These are phyloP conservation scores for Metschnikowia aberdeeniae DNA, from an alignment of 805 yeast species.

Conservation along the genomic window DNA sequence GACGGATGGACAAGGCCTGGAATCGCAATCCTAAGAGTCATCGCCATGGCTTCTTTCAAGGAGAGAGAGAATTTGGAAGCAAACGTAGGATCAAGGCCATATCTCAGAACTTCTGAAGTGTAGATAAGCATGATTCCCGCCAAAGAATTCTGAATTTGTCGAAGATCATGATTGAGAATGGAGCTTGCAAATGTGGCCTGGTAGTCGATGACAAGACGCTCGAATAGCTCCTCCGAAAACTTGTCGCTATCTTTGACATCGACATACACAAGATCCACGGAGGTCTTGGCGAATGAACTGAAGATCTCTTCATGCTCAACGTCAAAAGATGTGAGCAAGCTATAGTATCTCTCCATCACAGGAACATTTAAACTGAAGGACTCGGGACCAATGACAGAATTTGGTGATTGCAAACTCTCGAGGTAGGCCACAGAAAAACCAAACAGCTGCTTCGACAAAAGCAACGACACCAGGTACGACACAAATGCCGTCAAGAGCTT, in stretches of 20 bases:
- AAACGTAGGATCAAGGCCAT: constrained; percentile 1
- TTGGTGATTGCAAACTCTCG: constrained; percentile 1
- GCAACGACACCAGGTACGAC: constrained; percentile 46
- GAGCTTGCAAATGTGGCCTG: constrained; percentile 30
- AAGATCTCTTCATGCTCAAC: constrained; percentile 48
- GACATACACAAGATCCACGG: constrained; percentile 38
- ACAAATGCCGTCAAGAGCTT: constrained; percentile 60
- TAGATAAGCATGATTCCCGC: constrained; percentile 22
- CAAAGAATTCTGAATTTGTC: constrained; percentile 26
- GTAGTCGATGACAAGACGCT: constrained; percentile 37
- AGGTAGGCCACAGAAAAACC: constrained; percentile 26
- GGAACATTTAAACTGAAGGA: constrained; percentile 19
- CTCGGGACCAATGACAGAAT: constrained; percentile 6
- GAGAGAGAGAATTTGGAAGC: constrained; percentile 6
- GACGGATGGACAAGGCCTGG: constrained; percentile 33
- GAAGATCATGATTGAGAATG: constrained; percentile 24
- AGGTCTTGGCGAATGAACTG: constrained; percentile 28
- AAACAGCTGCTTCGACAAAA: constrained; percentile 15
- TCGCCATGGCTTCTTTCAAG: constrained; percentile 18
- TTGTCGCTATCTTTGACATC: constrained; percentile 15
- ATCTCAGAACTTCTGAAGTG: constrained; percentile 13
- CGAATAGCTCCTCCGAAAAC: constrained; percentile 37
- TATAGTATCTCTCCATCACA: constrained; percentile 24
- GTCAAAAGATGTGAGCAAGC: constrained; percentile 62
- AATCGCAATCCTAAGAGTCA: constrained; percentile 26